Conservation (phyloP, 441 rosid genomes). For the Sinapis alba region DNA sequence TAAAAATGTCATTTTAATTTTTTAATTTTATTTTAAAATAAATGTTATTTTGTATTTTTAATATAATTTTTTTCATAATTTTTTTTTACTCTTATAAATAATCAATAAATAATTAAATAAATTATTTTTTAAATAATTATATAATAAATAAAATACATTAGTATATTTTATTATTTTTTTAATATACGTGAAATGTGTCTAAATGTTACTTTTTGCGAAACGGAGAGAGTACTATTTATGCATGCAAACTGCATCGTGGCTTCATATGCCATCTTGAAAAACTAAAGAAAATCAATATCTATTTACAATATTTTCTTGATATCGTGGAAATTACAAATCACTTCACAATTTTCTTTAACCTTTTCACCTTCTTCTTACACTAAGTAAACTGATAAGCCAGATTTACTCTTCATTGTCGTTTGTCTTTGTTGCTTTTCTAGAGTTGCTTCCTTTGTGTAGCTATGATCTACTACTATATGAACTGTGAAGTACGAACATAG, state of each 20-base stretch:
- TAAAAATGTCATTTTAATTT: too few relatives aligned
- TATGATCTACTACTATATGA: neutral
- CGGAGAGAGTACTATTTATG: too few relatives aligned
- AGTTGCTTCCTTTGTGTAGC: neutral
- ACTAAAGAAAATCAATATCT: neutral
- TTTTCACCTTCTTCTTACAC: neutral
- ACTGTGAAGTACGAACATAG: neutral
- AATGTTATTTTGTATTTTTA: too few relatives aligned
- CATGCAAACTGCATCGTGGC: neutral
- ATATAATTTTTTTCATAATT: too few relatives aligned
- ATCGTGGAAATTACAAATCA: neutral
- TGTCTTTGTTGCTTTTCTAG: neutral
- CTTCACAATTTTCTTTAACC: neutral
- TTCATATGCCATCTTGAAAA: neutral
- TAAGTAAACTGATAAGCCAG: neutral
- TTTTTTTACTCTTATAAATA: too few relatives aligned
- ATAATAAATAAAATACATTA: too few relatives aligned
- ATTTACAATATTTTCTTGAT: conserved; percentile 3
- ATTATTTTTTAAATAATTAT: too few relatives aligned
- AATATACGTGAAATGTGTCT: too few relatives aligned
- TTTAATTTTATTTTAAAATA: too few relatives aligned
- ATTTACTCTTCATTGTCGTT: neutral
- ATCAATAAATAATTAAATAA: too few relatives aligned
- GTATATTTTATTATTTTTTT: too few relatives aligned
- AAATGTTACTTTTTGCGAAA: too few relatives aligned